These are phyloP conservation scores for Globisporangium perplexum DNA, from an alignment of 352 stramenopile species.

Conservation along the genomic window DNA sequence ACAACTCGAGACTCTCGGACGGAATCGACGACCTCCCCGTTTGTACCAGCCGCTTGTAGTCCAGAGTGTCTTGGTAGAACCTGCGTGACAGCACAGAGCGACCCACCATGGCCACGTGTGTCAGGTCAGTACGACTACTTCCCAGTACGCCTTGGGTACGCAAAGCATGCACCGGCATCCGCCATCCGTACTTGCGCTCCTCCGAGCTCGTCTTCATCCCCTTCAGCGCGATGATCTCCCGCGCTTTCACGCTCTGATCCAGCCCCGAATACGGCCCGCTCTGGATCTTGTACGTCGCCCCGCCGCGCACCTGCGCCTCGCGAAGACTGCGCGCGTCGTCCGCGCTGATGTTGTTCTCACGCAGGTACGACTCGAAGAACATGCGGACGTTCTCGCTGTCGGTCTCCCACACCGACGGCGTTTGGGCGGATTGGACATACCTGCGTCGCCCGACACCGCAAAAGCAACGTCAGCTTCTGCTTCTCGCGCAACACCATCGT, in stretches of 20 bases:
- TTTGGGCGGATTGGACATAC: conserved; percentile 62
- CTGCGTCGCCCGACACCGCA: conserved; percentile 15
- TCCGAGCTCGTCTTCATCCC: conserved; percentile 66
- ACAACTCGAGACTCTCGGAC: conserved; percentile 64
- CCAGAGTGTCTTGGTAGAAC: conserved; percentile 60
- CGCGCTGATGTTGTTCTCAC: conserved; percentile 66
- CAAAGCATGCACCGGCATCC: background rate
- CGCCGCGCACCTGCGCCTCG: conserved; percentile 60
- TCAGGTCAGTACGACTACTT: background rate
- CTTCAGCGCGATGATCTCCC: conserved; percentile 63
- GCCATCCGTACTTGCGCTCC: conserved; percentile 39
- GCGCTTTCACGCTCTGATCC: conserved; percentile 77
- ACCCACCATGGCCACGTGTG: too few species aligned
- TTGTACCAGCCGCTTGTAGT: conserved; percentile 65
- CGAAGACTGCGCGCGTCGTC: conserved; percentile 57
- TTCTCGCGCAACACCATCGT: background rate
- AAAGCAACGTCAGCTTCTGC: background rate
- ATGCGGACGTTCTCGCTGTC: conserved; percentile 74
- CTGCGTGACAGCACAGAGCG: conserved; percentile 8
- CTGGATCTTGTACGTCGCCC: conserved; percentile 80
- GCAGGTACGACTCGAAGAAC: conserved; percentile 79
- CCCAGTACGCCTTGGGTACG: background rate
- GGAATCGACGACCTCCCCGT: conserved; percentile 44
- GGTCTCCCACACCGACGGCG: conserved; percentile 66
- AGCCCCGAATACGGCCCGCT: conserved; percentile 64